Evolutionary conservation across 257 asterid genomes (phyloP), one percentile per base, ranked within the genome.

Genomic region (Ehretia macrophylla): DNA sequence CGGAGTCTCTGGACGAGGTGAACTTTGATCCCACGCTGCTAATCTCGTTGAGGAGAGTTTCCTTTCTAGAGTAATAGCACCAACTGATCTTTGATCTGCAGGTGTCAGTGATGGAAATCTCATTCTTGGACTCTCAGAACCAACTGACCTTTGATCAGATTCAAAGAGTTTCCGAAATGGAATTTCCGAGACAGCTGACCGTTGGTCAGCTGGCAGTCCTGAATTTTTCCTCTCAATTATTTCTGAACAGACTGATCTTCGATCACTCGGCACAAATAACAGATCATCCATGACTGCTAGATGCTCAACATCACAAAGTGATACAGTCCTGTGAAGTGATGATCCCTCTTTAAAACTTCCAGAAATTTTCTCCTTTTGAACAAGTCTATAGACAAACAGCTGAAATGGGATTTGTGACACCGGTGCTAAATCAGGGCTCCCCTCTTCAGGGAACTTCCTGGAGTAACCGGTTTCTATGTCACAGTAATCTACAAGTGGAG

Each of bases 381-480:
- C 56, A 14, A 85, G 51, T 37, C 72, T 81, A 55, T 85, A 90
- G 40, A 83, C 77, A 59, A 83, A 77, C 81, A 90, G 72, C 75
- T 90, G 95, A 60, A 85, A 90, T 21, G 97, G 97, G 20, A 90
- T 83, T 32, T 81, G 85, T 1, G 86, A 73, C 0, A 83, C 80
- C 0, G 90, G 79, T 14, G 72, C 59, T 62, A 71, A 47, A 60
- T 59, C 67, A 22, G 18, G 63, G 8, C 18, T 72, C 32, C 55
- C 84, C 38, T 80, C 84, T 2, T 12, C 65, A 0, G 57, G 60
- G 17, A 79, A 66, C 68, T 81, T 90, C 72, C 69, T 83, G 57
- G 81, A 63, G 64, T 72, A 87, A 5, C 73, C 81, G 0, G 75
- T 68, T 68, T 90, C 95, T 65, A 90, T 78, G 72, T 90, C 96